Conservation (phyloP, 2,329 filamentous ascomycete species). For the Sporothrix dimorphospora region DNA sequence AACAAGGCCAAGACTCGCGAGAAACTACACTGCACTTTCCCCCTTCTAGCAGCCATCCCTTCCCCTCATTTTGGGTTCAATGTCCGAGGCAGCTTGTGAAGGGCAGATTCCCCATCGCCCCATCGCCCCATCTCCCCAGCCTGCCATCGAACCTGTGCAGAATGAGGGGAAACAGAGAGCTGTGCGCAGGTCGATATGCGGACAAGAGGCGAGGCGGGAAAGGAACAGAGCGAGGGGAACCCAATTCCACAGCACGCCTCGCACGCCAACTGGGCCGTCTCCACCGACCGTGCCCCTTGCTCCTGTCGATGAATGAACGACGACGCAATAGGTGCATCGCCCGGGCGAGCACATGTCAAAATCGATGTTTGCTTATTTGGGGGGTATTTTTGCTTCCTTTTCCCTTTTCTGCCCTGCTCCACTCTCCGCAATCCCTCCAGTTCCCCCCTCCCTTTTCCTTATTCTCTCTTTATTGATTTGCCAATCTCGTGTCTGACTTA, state of each 20-base stretch:
- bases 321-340: slow-evolving; percentile 1
- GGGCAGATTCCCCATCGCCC: too few species aligned
- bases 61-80: slow-evolving; percentile 13
- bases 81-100: slow-evolving; percentile 25
- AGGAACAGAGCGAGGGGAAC: background rate
- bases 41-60: background rate
- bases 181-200: background rate
- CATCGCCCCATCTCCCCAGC: too few species aligned
- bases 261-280: background rate
- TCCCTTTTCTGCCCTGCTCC: background rate
- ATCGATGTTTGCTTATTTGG: background rate
- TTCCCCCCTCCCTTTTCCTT: background rate
- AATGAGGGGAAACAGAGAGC: slow-evolving; percentile 8
- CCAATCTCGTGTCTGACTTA: background rate
- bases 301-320: background rate
- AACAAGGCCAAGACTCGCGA: background rate
- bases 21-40: background rate
- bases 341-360: slow-evolving; percentile 22
- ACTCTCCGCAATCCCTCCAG: background rate
- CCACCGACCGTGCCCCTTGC: background rate
- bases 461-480: background rate
- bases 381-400: background rate
- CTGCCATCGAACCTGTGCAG: background rate
- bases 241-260: background rate
- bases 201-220: too few species aligned